Evolutionary conservation across 768 basidiomycete species (phyloP).

Genomic region (Lentinula lateritia): DNA sequence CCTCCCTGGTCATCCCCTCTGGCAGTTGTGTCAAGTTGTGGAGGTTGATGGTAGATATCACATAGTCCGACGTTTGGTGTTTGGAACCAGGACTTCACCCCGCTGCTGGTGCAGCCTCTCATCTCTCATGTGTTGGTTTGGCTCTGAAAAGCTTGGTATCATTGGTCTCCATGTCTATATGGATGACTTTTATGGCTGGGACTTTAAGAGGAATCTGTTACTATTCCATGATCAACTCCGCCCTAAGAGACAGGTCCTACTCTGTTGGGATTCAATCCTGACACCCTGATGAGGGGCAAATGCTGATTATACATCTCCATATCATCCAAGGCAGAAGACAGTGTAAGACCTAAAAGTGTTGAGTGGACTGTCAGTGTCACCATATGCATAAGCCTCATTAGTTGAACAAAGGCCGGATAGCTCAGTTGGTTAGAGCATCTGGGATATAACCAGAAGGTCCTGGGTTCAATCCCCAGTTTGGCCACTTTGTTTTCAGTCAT

Average conservation of each 20-base stretch:
- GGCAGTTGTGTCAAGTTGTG: conserved; percentile 27
- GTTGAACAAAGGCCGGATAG: no score
- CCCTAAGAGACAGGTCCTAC: conserved; percentile 17
- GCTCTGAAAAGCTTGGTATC: conserved; percentile 12
- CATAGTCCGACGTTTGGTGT: conserved; percentile 22
- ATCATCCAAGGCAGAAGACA: no score
- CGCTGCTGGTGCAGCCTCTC: conserved; percentile 21
- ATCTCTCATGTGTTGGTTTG: conserved; percentile 24
- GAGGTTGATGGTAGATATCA: conserved; percentile 16
- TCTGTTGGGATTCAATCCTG: no score
- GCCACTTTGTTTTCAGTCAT: no score
- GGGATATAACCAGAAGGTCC: no score
- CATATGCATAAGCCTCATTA: no score
- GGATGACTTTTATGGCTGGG: conserved; percentile 24
- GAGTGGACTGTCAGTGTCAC: no score
- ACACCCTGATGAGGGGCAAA: no score
- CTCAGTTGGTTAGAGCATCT: no score
- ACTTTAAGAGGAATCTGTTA: conserved; percentile 16
- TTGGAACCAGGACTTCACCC: conserved; percentile 21
- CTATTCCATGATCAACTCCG: conserved; percentile 14
- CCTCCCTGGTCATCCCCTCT: conserved; percentile 25
- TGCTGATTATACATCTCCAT: no score
- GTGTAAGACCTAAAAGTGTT: no score
- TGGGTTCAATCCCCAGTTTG: no score
- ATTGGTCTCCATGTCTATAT: conserved; percentile 20